A percentile compares a stretch with the other conserved stretches of the same genome.
phyloP scores from a whole-genome alignment of 2,329 filamentous ascomycete genomes.

The Trichoderma sp. region DNA sequence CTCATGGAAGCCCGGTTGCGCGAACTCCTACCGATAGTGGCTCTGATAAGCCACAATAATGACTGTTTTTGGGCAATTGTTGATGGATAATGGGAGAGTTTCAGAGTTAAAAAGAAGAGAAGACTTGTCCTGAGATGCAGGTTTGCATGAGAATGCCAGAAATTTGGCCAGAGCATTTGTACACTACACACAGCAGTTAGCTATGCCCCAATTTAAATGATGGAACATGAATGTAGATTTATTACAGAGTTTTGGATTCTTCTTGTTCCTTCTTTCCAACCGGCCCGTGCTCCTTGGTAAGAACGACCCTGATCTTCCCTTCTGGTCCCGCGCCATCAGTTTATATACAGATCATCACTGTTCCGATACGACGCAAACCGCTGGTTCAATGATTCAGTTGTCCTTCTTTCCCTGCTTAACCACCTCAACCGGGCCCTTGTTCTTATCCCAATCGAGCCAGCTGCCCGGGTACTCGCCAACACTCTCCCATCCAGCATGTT shows the following conservation, averaged over 20 bases:
- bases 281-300: not conserved
- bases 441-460: conserved; percentile 81
- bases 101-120: not conserved
- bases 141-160: conserved; percentile 16
- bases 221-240: conserved; percentile 8
- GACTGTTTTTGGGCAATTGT: not conserved
- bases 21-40: conserved; percentile 44
- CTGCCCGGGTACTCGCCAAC: conserved; percentile 75
- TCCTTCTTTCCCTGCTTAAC: conserved; percentile 30
- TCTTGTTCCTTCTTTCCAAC: not conserved
- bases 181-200: conserved; percentile 5
- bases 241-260: not conserved
- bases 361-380: not conserved
- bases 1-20: conserved; percentile 64
- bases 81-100: not conserved
- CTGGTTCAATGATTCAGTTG: not conserved
- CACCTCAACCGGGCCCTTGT: conserved; percentile 61
- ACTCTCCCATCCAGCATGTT: conserved; percentile 72
- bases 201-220: conserved; percentile 24
- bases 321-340: not conserved
- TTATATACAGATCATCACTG: not conserved
- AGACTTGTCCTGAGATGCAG: not conserved
- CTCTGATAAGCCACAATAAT: conserved; percentile 30
- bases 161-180: conserved; percentile 29
- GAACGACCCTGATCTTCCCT: not conserved